phyloP scores from a whole-genome alignment of 2,329 filamentous ascomycete species.

The Hypoxylon sp. region DNA sequence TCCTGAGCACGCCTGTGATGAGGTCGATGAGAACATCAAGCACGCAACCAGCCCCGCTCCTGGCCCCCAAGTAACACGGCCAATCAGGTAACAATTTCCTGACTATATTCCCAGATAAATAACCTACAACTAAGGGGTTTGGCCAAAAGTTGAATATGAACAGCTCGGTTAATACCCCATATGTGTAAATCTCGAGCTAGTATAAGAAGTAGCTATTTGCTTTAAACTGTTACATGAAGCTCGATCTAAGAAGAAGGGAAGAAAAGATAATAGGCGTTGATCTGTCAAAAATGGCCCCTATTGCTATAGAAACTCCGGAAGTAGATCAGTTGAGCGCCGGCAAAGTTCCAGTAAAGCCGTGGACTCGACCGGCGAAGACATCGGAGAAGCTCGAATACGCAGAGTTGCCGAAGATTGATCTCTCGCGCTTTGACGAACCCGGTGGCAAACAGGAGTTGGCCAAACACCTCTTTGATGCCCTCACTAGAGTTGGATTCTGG shows the following conservation, averaged over 20 bases:
- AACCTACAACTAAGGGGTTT: slow-evolving; percentile 8
- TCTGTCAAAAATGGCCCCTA: slow-evolving; percentile 51
- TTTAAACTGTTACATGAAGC: not conserved
- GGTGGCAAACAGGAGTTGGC: slow-evolving; percentile 67
- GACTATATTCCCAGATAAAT: not conserved
- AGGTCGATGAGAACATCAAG: slow-evolving; percentile 45
- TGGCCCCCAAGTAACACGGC: slow-evolving; percentile 13
- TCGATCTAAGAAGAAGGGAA: not conserved
- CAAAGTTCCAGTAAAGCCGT: slow-evolving; percentile 52
- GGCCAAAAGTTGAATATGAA: slow-evolving; percentile 2
- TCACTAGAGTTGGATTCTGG: slow-evolving; percentile 64
- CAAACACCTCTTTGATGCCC: slow-evolving; percentile 66
- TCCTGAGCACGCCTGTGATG: slow-evolving; percentile 45
- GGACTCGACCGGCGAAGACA: slow-evolving; percentile 52
- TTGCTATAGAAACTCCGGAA: slow-evolving; percentile 43
- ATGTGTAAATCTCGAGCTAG: not conserved
- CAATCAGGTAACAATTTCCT: slow-evolving; percentile 20
- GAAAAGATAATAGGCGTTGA: not conserved
- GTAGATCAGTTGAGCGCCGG: slow-evolving; percentile 14
- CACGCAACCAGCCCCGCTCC: slow-evolving; percentile 41
- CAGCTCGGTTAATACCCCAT: not conserved
- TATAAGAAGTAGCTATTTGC: slow-evolving; percentile 18
- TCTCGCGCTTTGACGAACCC: slow-evolving; percentile 64
- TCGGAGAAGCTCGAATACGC: slow-evolving; percentile 61
- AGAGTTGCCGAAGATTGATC: slow-evolving; percentile 68